Conservation (phyloP, 2,329 filamentous ascomycete species). For the Ascocoryne sarcoides region DNA sequence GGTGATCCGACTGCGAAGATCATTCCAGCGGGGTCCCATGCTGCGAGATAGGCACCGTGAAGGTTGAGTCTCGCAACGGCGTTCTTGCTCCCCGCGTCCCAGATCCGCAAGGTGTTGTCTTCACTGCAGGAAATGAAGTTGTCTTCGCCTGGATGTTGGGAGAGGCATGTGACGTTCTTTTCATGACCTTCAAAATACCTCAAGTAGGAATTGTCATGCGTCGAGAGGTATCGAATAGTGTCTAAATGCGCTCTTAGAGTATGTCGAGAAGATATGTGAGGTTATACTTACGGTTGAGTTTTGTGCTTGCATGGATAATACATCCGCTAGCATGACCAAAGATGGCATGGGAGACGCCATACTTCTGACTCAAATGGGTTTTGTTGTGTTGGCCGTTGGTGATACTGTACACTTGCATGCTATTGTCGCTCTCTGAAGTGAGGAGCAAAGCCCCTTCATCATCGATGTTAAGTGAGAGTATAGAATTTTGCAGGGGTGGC, state of each 20-base stretch:
- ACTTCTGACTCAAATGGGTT: slow-evolving; percentile 88
- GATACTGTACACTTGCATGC: slow-evolving; percentile 90
- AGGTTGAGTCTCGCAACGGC: slow-evolving; percentile 74
- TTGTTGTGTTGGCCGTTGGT: slow-evolving; percentile 86
- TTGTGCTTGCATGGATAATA: slow-evolving; percentile 93
- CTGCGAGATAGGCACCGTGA: slow-evolving; percentile 69
- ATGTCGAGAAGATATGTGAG: not conserved
- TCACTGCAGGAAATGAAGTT: slow-evolving; percentile 86
- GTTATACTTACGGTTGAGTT: slow-evolving; percentile 64
- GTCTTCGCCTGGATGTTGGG: slow-evolving; percentile 78
- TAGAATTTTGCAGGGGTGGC: slow-evolving; percentile 39
- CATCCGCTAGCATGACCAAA: slow-evolving; percentile 85
- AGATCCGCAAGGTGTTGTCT: slow-evolving; percentile 85
- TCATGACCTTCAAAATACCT: slow-evolving; percentile 94
- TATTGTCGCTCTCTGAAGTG: slow-evolving; percentile 87
- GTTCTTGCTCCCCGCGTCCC: slow-evolving; percentile 70
- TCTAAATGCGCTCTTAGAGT: slow-evolving; percentile 36
- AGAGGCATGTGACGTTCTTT: slow-evolving; percentile 70
- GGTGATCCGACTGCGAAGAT: slow-evolving; percentile 88
- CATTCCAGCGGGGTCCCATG: slow-evolving; percentile 85
- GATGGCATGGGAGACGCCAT: slow-evolving; percentile 85
- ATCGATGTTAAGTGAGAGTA: slow-evolving; percentile 93
- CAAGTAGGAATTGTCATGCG: slow-evolving; percentile 92
- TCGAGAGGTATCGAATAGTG: slow-evolving; percentile 78
- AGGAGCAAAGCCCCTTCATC: slow-evolving; percentile 89